Evolutionary conservation across 83 land plant species (phyloP).

Genomic region (Diphasiastrum complanatum): DNA sequence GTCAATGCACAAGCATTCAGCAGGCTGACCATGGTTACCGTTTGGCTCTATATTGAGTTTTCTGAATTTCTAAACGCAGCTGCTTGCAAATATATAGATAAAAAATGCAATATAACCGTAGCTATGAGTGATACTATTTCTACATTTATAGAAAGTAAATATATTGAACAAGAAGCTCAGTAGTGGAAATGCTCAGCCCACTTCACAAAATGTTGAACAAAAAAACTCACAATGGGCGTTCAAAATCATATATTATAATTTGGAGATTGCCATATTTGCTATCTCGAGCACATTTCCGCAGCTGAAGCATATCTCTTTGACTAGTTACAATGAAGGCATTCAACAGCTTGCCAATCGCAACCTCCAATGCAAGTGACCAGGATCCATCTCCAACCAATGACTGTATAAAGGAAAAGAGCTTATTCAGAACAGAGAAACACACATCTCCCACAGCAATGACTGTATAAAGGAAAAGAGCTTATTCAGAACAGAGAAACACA

Average conservation of each 20-base stretch:
- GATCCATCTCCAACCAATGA: slow-evolving; percentile 50
- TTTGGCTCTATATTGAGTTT: too few species aligned
- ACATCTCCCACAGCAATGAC: not conserved
- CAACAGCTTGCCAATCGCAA: slow-evolving; percentile 78
- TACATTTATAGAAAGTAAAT: not conserved
- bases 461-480: not conserved
- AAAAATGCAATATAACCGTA: too few species aligned
- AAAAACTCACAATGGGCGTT: slow-evolving; percentile 43
- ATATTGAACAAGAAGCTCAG: not conserved
- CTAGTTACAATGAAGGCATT: slow-evolving; percentile 89
- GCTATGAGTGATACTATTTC: too few species aligned
- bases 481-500: not conserved
- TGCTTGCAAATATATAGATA: slow-evolving; percentile 9
- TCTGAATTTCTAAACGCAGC: too few species aligned
- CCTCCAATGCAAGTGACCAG: slow-evolving; percentile 83
- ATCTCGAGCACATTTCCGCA: slow-evolving; percentile 56
- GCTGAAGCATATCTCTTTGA: slow-evolving; percentile 61
- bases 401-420: slow-evolving; percentile 30
- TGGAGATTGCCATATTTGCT: slow-evolving; percentile 50
- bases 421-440: slow-evolving; percentile 8
- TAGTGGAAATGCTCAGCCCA: not conserved
- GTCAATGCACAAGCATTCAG: too few species aligned
- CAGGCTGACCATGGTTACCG: too few species aligned
- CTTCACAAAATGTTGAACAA: not conserved
- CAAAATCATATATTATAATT: slow-evolving; percentile 77